Conservation (phyloP, 176 grass and related monocot species). For the Puya raimondii region DNA sequence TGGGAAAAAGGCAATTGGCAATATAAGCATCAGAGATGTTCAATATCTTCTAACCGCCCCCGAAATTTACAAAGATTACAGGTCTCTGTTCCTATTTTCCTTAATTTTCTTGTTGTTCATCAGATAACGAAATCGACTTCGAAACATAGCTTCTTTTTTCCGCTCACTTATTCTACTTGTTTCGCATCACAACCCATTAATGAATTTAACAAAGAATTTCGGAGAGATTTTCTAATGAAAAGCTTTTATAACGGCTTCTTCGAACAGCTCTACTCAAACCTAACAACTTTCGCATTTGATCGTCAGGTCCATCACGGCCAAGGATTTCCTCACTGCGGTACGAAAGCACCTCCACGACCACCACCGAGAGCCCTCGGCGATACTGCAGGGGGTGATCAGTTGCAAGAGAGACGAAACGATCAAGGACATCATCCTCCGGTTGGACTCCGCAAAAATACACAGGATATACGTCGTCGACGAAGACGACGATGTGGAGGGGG, state of each 20-base stretch:
- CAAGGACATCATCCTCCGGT: conserved; percentile 74
- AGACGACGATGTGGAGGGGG: conserved; percentile 46
- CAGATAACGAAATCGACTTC: background rate
- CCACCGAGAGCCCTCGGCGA: conserved; percentile 51
- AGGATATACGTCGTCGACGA: conserved; percentile 65
- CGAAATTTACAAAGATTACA: conserved; percentile 93
- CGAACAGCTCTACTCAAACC: too few relatives aligned
- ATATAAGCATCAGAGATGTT: conserved; percentile 98
- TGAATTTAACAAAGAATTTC: background rate
- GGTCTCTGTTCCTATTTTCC: conserved; percentile 26
- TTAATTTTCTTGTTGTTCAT: background rate
- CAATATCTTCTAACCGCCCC: conserved; percentile 94
- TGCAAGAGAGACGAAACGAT: conserved; percentile 52
- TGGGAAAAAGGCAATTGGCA: conserved; percentile 57
- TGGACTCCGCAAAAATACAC: conserved; percentile 79
- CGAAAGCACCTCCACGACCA: conserved; percentile 59
- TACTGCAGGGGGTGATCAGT: conserved; percentile 47
- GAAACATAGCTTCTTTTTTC: background rate
- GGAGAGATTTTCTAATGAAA: background rate
- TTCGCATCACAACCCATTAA: background rate
- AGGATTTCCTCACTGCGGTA: conserved; percentile 61
- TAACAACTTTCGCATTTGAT: conserved; percentile 9
- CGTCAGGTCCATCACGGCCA: conserved; percentile 68
- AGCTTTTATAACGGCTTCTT: too few relatives aligned
- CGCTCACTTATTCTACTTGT: background rate